phyloP scores from a whole-genome alignment of 1,139 yeast species.

The Pichia norvegensis region DNA sequence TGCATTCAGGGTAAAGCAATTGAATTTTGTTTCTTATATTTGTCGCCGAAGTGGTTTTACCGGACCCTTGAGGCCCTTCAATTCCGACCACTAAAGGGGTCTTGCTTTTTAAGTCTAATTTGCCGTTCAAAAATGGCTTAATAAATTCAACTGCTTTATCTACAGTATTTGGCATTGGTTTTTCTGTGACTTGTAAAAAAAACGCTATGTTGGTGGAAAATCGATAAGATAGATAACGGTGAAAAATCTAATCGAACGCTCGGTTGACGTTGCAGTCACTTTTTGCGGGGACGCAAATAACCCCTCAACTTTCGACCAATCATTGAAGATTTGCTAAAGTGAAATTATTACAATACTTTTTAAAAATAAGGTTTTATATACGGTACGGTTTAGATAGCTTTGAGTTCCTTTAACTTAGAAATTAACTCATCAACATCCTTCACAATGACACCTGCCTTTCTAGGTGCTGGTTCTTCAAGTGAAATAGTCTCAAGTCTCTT shows the following conservation, averaged over 20 bases:
- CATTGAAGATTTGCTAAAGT: background rate
- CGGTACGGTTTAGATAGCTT: constrained; percentile 29
- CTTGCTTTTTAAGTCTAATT: background rate
- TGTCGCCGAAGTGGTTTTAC: constrained; percentile 64
- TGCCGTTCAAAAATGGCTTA: constrained; percentile 11
- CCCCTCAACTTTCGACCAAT: background rate
- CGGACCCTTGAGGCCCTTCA: constrained; percentile 92
- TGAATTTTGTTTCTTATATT: constrained; percentile 35
- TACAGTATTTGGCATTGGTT: background rate
- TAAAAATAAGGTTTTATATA: background rate
- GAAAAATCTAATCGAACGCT: no score
- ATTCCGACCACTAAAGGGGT: constrained; percentile 46
- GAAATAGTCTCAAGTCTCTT: constrained; percentile 62
- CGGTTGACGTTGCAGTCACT: no score
- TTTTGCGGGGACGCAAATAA: no score
- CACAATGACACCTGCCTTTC: constrained; percentile 78
- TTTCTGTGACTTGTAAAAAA: background rate
- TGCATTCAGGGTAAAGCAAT: constrained; percentile 33
- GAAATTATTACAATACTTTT: no score
- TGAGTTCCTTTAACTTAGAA: constrained; percentile 64
- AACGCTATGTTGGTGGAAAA: background rate
- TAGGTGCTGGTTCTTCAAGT: constrained; percentile 78
- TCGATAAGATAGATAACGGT: background rate
- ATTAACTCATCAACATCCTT: constrained; percentile 75
- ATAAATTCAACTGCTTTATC: constrained; percentile 14